Conservation (phyloP, 306 rosid species). For the Datisca glomerata region DNA sequence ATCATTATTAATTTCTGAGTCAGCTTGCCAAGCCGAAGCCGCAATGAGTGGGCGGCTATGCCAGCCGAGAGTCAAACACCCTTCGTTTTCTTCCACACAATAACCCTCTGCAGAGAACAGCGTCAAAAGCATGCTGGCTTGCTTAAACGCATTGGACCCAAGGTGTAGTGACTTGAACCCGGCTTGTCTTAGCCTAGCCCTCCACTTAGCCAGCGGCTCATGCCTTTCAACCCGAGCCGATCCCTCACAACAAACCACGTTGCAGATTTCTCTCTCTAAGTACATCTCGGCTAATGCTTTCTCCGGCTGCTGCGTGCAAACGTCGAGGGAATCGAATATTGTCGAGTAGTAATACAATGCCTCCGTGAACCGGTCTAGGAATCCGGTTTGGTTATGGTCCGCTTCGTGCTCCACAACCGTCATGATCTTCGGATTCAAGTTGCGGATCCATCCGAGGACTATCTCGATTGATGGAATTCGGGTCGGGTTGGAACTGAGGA, state of each 20-base stretch:
- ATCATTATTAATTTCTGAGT: too few relatives aligned
- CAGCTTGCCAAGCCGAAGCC: slow-evolving; percentile 83
- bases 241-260: slow-evolving; percentile 80
- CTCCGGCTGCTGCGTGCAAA: slow-evolving; percentile 53
- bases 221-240: slow-evolving; percentile 68
- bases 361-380: slow-evolving; percentile 81
- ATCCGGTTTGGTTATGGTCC: slow-evolving; percentile 55
- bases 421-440: slow-evolving; percentile 58
- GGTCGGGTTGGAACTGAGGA: slow-evolving; percentile 36
- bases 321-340: slow-evolving; percentile 79
- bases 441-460: slow-evolving; percentile 59
- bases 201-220: slow-evolving; percentile 63
- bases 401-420: slow-evolving; percentile 87
- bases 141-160: slow-evolving; percentile 83
- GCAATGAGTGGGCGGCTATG: slow-evolving; percentile 77
- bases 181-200: slow-evolving; percentile 42
- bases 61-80: slow-evolving; percentile 84
- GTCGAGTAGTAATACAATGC: slow-evolving; percentile 73
- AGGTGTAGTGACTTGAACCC: slow-evolving; percentile 46
- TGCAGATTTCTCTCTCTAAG: slow-evolving; percentile 61
- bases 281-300: slow-evolving; percentile 71
- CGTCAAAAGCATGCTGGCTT: slow-evolving; percentile 71
- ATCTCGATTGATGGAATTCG: slow-evolving; percentile 18
- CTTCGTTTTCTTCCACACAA: slow-evolving; percentile 68
- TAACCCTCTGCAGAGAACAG: slow-evolving; percentile 77